These are phyloP conservation scores for Neopestalotiopsis clavispora DNA, from an alignment of 2,329 filamentous ascomycete species.

Conservation along the genomic window DNA sequence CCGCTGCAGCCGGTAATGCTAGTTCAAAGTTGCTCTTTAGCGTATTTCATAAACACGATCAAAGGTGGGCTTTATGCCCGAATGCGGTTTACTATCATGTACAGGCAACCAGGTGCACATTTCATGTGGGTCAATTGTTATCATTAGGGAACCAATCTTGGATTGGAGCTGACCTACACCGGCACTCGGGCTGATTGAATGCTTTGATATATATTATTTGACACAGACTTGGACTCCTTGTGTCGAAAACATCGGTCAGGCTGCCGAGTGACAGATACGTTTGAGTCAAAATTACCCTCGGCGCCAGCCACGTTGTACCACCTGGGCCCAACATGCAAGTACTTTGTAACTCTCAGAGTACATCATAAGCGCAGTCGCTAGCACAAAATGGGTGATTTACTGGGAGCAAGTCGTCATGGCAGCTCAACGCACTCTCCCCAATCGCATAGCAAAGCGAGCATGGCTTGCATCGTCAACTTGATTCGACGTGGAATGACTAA, in stretches of 20 bases:
- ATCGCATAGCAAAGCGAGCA: too few relatives aligned
- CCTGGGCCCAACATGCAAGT: not conserved
- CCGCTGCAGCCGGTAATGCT: not conserved
- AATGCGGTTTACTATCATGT: too few relatives aligned
- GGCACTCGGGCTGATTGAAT: not conserved
- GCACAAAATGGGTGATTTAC: not conserved
- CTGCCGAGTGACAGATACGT: not conserved
- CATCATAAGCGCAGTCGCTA: not conserved
- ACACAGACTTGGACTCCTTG: not conserved
- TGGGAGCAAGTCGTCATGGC: too few relatives aligned
- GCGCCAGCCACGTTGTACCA: not conserved
- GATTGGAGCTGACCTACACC: too few relatives aligned
- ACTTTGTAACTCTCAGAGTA: not conserved
- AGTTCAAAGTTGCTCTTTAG: not conserved
- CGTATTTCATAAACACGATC: not conserved
- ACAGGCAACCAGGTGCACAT: too few relatives aligned
- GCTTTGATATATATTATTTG: not conserved
- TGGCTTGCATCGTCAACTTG: too few relatives aligned
- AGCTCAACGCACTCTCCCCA: too few relatives aligned
- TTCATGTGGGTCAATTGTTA: too few relatives aligned
- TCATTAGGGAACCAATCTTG: too few relatives aligned
- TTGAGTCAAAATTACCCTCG: not conserved
- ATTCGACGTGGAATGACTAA: not conserved
- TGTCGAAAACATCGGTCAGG: not conserved
- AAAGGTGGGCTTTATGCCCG: too few relatives aligned